Conservation (phyloP, 192 early-diverging fungal genomes). For the Entomortierella parvispora region DNA sequence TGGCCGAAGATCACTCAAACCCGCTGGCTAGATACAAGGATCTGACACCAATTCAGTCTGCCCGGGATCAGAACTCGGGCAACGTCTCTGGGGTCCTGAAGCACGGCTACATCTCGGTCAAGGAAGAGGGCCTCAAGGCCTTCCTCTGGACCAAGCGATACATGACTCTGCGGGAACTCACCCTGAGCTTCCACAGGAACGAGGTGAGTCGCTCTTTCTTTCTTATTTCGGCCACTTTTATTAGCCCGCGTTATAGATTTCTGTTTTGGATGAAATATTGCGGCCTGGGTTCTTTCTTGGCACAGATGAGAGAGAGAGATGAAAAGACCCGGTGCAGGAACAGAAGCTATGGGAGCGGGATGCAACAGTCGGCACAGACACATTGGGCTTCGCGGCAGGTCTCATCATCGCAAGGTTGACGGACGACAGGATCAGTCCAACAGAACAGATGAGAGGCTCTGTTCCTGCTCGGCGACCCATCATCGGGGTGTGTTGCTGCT, state of each 20-base stretch:
- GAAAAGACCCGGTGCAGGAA: too few relatives aligned
- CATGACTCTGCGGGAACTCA: slow-evolving; percentile 88
- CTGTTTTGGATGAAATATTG: background rate
- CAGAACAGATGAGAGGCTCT: too few relatives aligned
- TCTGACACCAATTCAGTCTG: slow-evolving; percentile 38
- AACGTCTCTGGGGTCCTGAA: slow-evolving; percentile 66
- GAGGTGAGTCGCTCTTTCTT: slow-evolving; percentile 71
- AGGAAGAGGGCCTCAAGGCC: slow-evolving; percentile 89
- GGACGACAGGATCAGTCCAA: too few relatives aligned
- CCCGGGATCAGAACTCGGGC: slow-evolving; percentile 26
- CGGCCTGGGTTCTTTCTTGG: background rate
- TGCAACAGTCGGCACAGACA: too few relatives aligned
- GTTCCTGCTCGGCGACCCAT: too few relatives aligned
- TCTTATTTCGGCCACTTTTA: background rate
- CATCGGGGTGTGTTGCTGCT: too few relatives aligned
- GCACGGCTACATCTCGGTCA: slow-evolving; percentile 86
- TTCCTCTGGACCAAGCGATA: slow-evolving; percentile 98
- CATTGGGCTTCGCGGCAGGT: too few relatives aligned
- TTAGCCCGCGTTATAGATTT: background rate
- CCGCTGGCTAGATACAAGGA: slow-evolving; percentile 46
- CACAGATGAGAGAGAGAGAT: background rate
- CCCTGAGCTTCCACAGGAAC: slow-evolving; percentile 92
- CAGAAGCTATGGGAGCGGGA: too few relatives aligned
- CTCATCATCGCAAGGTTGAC: too few relatives aligned
- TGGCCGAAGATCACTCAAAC: slow-evolving; percentile 34